Conservation (phyloP, 169 alveolate species). For the Plasmodium blacklocki region DNA sequence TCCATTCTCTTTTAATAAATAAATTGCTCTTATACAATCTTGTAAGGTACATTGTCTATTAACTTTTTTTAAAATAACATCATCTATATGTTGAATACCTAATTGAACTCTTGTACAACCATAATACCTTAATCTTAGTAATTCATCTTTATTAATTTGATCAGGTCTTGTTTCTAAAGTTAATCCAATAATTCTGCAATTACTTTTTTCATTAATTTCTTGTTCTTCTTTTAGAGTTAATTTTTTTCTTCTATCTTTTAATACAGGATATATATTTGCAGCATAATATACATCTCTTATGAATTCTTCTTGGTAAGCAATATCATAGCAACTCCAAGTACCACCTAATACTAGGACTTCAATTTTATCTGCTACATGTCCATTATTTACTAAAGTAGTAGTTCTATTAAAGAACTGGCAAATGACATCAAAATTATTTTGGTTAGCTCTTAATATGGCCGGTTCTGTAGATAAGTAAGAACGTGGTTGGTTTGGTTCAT, state of each 20-base stretch:
- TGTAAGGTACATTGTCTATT: conserved; percentile 88
- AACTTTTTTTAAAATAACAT: conserved; percentile 87
- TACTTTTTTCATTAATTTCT: conserved; percentile 77
- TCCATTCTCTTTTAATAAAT: conserved; percentile 92
- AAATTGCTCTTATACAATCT: conserved; percentile 89
- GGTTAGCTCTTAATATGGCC: conserved; percentile 95
- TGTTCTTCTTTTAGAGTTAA: conserved; percentile 78
- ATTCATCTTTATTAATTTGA: conserved; percentile 90
- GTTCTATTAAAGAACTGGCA: conserved; percentile 94
- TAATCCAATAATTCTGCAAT: conserved; percentile 83
- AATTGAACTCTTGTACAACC: conserved; percentile 96
- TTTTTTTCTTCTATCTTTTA: conserved; percentile 78
- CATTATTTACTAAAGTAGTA: conserved; percentile 91
- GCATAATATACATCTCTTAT: conserved; percentile 95
- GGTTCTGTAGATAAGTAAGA: conserved; percentile 96
- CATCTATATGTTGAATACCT: conserved; percentile 95
- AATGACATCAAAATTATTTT: conserved; percentile 92
- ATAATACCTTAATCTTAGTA: conserved; percentile 86
- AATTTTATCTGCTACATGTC: conserved; percentile 94
- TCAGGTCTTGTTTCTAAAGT: conserved; percentile 96
- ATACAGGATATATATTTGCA: conserved; percentile 91
- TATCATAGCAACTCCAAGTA: conserved; percentile 95
- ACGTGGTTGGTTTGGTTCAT: conserved; percentile 97
- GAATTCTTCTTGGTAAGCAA: conserved; percentile 91
- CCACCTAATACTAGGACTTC: conserved; percentile 96